These are phyloP conservation scores for Malus orientalis DNA, from an alignment of 306 rosid genomes.

Conservation along the genomic window DNA sequence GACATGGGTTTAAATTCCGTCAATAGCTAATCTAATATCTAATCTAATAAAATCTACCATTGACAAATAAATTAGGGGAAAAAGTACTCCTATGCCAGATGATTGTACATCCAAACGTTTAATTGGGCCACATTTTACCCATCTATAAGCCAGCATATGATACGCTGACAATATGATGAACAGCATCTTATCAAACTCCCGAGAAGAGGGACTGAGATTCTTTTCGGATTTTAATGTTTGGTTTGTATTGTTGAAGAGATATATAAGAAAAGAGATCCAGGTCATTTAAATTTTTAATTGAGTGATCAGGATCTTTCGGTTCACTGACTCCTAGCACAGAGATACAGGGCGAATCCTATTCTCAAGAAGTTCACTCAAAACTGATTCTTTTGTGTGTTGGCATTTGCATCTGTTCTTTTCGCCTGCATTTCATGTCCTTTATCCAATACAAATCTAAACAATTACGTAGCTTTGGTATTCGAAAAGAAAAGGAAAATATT, in stretches of 20 bases:
- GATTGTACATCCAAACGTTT: not conserved
- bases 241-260: too few species aligned
- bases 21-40: too few species aligned
- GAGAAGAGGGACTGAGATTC: not conserved
- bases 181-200: not conserved
- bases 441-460: not conserved
- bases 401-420: not conserved
- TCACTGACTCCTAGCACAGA: too few species aligned
- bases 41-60: too few species aligned
- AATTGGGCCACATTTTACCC: not conserved
- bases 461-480: not conserved
- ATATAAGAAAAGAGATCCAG: too few species aligned
- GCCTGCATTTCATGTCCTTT: not conserved
- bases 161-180: too few species aligned
- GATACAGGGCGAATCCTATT: too few species aligned
- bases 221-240: too few species aligned
- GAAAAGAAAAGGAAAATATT: not conserved
- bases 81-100: not conserved
- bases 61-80: not conserved
- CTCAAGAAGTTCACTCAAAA: not conserved
- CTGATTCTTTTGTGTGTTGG: not conserved
- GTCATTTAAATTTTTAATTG: too few species aligned
- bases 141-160: too few species aligned
- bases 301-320: too few species aligned
- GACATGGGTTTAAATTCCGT: accelerated